phyloP scores from a whole-genome alignment of 768 basidiomycete species.

The Mrakia blollopis region DNA sequence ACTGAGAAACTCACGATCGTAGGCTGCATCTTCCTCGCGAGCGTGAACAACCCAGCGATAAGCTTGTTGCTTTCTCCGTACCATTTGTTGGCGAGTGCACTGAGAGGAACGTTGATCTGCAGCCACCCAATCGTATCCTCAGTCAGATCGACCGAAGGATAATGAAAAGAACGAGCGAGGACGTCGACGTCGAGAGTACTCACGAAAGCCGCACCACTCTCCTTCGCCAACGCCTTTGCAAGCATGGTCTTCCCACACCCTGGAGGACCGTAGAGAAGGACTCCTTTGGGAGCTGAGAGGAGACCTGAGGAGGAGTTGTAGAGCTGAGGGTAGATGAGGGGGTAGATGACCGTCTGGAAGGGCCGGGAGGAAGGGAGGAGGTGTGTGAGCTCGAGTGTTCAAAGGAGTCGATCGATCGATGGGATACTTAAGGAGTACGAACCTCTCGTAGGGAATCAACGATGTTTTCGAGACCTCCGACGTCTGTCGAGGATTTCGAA shows the following conservation, averaged over 20 bases:
- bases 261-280: slow-evolving; percentile 90
- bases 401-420: too few relatives aligned
- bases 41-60: slow-evolving; percentile 86
- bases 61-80: slow-evolving; percentile 91
- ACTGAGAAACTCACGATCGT: slow-evolving; percentile 55
- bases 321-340: slow-evolving; percentile 80
- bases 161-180: not conserved
- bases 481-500: slow-evolving; percentile 52
- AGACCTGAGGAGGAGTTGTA: slow-evolving; percentile 74
- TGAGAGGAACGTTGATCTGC: slow-evolving; percentile 30
- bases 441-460: slow-evolving; percentile 86
- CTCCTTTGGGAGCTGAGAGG: slow-evolving; percentile 88
- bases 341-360: slow-evolving; percentile 69
- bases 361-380: not conserved
- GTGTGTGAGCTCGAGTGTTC: not conserved
- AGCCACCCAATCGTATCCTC: not conserved
- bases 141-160: not conserved
- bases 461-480: slow-evolving; percentile 89
- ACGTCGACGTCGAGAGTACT: slow-evolving; percentile 29
- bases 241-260: slow-evolving; percentile 99
- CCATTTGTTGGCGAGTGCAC: slow-evolving; percentile 50
- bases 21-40: slow-evolving; percentile 89
- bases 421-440: not conserved
- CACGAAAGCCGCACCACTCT: slow-evolving; percentile 86
- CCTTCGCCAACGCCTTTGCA: slow-evolving; percentile 96